phyloP scores from a whole-genome alignment of 73 alveolate genomes.

The Loxodes magnus region DNA sequence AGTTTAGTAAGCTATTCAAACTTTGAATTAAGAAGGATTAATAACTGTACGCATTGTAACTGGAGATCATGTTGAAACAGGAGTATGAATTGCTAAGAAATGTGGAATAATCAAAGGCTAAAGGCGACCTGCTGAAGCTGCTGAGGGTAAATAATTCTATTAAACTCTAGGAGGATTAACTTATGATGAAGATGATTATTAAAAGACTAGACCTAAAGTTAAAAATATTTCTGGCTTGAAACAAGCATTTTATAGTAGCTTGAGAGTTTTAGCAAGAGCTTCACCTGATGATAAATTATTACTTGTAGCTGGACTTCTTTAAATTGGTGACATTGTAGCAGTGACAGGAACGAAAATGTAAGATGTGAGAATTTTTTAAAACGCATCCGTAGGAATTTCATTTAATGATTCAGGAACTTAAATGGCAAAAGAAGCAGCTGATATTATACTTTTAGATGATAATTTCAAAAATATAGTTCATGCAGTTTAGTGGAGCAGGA shows the following conservation, averaged over 20 bases:
- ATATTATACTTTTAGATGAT: conserved; percentile 90
- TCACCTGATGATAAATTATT: conserved; percentile 82
- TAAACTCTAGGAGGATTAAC: conserved; percentile 42
- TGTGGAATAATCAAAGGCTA: conserved; percentile 41
- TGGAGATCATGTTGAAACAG: conserved; percentile 88
- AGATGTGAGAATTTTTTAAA: conserved; percentile 81
- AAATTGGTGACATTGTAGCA: conserved; percentile 74
- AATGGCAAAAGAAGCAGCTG: conserved; percentile 97
- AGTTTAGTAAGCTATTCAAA: too few relatives aligned
- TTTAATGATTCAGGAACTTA: conserved; percentile 94
- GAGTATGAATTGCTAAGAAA: conserved; percentile 84
- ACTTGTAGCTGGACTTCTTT: conserved; percentile 72
- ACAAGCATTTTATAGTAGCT: conserved; percentile 28
- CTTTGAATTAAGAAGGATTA: conserved; percentile 73
- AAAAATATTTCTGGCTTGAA: conserved; percentile 56
- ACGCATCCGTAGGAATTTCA: conserved; percentile 85
- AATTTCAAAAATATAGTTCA: conserved; percentile 86
- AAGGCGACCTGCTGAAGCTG: conserved; percentile 10
- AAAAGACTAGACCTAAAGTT: conserved; percentile 10
- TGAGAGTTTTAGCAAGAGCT: conserved; percentile 85
- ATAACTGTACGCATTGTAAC: conserved; percentile 93
- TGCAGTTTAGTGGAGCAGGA: conserved; percentile 94
- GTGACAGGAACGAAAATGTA: conserved; percentile 88
- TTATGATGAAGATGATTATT: background rate
- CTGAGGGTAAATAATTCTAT: conserved; percentile 41